Base-by-base conservation (phyloP, 2,329 filamentous ascomycete species). In the Claviceps sp. region DNA sequence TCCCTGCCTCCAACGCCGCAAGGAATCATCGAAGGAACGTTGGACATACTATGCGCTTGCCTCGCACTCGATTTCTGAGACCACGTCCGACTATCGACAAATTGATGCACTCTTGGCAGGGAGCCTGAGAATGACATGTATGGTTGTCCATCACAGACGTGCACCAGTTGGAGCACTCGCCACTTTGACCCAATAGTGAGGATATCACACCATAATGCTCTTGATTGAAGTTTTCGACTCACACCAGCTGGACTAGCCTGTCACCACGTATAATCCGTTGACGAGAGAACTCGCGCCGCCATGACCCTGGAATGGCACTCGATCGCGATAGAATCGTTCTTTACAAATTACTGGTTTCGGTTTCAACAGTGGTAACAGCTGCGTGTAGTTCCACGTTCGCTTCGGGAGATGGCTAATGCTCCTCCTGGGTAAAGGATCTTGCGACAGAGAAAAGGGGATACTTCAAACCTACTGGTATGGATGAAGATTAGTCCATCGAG, bases 21-120 rank as follows among this genome's bases (percentile, higher is more conserved):
- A 0, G 76, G 78, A 50, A 81, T 80, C 0, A 80, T 76, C 2
- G 76, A 80, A 1, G 76, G 76, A 14, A 80, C 65, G 4, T 72
- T 73, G 0, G 65, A 64, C 24, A 61, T 72, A 73, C 81, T 70
- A 41, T 64, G 68, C 5, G 77, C 77, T 0, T 71, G 67, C 54
- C 72, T 74, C 63, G 80, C 74, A 37, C 64, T 65, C 19, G 81
- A 58, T 75, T 50, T 80, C 79, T 0, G 74, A 79, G 0, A 77
- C 78, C 49, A 73, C 72, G 56, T 81, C 77, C 0, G 75, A 19
- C 19, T 19, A 2, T 19, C 19, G 19, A 79, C 1, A 73, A 77
- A 0, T 78, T 81, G 52, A 81, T 81, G 22, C 77, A 0, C 78
- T 77, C 64, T 77, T 81, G 3, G 77, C 76, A 11, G 22, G 3